These are phyloP conservation scores for Suillus weaverae DNA, from an alignment of 768 basidiomycete species.

Conservation along the genomic window DNA sequence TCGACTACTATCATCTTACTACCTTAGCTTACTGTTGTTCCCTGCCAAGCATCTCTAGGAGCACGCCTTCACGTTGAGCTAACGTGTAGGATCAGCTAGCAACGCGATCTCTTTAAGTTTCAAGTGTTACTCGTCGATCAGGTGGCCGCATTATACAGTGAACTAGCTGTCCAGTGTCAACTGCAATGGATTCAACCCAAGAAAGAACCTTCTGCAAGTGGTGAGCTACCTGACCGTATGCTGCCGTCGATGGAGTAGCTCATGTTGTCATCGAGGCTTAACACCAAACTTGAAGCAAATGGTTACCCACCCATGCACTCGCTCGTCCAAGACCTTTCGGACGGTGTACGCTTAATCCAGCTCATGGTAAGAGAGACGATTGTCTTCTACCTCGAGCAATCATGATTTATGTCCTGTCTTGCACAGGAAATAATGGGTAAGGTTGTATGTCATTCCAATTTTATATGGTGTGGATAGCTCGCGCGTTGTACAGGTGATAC, in stretches of 20 bases:
- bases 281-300: conserved; percentile 87
- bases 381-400: conserved; percentile 6
- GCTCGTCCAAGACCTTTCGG: conserved; percentile 86
- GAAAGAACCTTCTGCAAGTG: conserved; percentile 92
- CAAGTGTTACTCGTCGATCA: background rate
- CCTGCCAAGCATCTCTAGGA: background rate
- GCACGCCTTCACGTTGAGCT: background rate
- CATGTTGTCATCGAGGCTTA: conserved; percentile 64
- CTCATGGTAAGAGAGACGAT: conserved; percentile 64
- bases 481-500: conserved; percentile 60
- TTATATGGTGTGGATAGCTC: background rate
- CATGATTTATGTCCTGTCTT: conserved; percentile 7
- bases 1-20: background rate
- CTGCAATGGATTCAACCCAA: conserved; percentile 44
- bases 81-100: background rate
- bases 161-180: background rate
- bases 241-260: conserved; percentile 6
- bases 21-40: background rate
- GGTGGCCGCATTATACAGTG: background rate
- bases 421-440: conserved; percentile 94
- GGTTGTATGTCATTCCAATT: conserved; percentile 13
- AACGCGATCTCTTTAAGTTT: background rate
- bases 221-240: conserved; percentile 38
- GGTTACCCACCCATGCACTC: conserved; percentile 88
- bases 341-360: conserved; percentile 94